Evolutionary conservation across 208 protist species (phyloP).

Genomic region (Zelonia costaricensis): DNA sequence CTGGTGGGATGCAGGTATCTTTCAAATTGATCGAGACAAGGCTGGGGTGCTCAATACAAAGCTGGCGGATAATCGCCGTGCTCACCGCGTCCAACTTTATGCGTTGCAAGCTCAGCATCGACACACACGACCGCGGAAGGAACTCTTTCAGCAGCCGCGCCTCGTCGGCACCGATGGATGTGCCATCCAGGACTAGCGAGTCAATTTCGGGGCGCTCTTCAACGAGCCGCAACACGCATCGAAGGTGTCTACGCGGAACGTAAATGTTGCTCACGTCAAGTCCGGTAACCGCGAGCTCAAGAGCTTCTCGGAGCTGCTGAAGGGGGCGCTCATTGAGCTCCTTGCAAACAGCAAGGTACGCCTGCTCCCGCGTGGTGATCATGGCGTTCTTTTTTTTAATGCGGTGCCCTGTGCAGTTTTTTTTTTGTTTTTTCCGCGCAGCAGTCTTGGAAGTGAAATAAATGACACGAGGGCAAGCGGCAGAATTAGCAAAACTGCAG

Average conservation of each 20-base stretch:
- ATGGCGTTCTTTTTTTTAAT: slow-evolving; percentile 2
- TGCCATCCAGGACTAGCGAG: slow-evolving; percentile 50
- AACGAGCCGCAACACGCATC: slow-evolving; percentile 36
- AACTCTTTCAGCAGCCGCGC: slow-evolving; percentile 32
- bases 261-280: slow-evolving; percentile 47
- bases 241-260: slow-evolving; percentile 43
- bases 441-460: background rate
- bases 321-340: slow-evolving; percentile 4
- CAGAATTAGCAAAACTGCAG: too few species aligned
- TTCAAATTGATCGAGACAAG: slow-evolving; percentile 37
- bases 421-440: too few species aligned
- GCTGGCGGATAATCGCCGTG: slow-evolving; percentile 33
- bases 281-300: background rate
- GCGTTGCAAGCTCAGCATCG: slow-evolving; percentile 37
- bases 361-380: background rate
- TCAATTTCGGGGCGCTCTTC: slow-evolving; percentile 50
- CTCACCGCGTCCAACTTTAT: slow-evolving; percentile 33
- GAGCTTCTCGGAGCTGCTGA: slow-evolving; percentile 9
- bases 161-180: slow-evolving; percentile 26
- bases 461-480: too few species aligned
- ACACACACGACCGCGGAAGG: slow-evolving; percentile 41
- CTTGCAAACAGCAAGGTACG: slow-evolving; percentile 23
- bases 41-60: slow-evolving; percentile 35
- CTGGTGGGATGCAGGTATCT: slow-evolving; percentile 34
- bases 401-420: background rate